These are phyloP conservation scores for Ceratocystis huliohia DNA, from an alignment of 2,329 filamentous ascomycete species.

Conservation along the genomic window DNA sequence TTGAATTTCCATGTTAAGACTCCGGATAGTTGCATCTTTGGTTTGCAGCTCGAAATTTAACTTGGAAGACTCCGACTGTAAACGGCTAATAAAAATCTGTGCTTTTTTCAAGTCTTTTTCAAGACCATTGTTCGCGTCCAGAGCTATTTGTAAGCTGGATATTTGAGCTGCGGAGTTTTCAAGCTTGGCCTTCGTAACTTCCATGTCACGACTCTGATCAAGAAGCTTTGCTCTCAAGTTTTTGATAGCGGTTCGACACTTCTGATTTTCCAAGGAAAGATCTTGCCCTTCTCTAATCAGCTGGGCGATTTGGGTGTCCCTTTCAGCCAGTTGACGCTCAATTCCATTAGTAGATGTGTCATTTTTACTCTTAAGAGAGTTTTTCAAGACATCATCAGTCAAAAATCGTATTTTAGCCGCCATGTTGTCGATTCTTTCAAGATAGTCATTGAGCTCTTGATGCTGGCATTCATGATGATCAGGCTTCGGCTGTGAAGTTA, in stretches of 20 bases:
- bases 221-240: constrained; percentile 56
- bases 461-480: constrained; percentile 55
- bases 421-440: constrained; percentile 82
- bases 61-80: constrained; percentile 36
- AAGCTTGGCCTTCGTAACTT: constrained; percentile 40
- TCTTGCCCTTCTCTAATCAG: constrained; percentile 88
- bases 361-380: constrained; percentile 56
- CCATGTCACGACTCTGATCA: constrained; percentile 52
- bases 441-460: constrained; percentile 51
- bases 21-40: constrained; percentile 52
- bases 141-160: background rate
- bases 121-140: constrained; percentile 46
- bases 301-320: constrained; percentile 77
- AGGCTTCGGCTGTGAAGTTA: background rate
- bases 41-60: constrained; percentile 51
- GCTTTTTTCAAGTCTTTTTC: constrained; percentile 31
- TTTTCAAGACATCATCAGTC: constrained; percentile 63
- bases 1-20: constrained; percentile 57
- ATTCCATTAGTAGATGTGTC: constrained; percentile 49
- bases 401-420: constrained; percentile 86
- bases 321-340: constrained; percentile 74
- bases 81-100: constrained; percentile 25
- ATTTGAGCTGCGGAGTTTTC: background rate
- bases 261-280: constrained; percentile 73
- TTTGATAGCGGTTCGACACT: constrained; percentile 70